A percentile compares a stretch with the other conserved stretches of the same genome.
These are phyloP conservation scores for Baudoinia panamericana DNA, from an alignment of 495 filamentous ascomycete species.

Conservation along the genomic window DNA sequence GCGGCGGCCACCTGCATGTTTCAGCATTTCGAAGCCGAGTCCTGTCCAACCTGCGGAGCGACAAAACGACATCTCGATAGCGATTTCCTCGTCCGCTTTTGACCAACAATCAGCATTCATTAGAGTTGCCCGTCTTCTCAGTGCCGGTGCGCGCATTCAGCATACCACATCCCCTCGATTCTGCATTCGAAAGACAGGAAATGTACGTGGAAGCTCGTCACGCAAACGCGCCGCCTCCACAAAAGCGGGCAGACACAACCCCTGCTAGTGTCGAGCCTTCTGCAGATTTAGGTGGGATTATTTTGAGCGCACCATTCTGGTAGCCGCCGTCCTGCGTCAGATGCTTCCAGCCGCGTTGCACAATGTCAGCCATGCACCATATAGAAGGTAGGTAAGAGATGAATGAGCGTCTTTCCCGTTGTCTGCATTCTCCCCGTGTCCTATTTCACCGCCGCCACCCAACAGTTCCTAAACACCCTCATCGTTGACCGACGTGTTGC, in stretches of 20 bases:
- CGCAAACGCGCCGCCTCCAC: background rate
- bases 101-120: too few relatives aligned
- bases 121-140: too few relatives aligned
- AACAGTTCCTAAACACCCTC: constrained; percentile 1
- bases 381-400: constrained; percentile 11
- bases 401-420: background rate
- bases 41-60: background rate
- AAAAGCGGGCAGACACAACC: background rate
- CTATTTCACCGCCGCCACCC: background rate
- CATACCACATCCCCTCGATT: too few relatives aligned
- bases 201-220: too few relatives aligned
- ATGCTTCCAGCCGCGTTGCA: background rate
- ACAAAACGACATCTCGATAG: too few relatives aligned
- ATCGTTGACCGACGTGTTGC: background rate
- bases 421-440: background rate
- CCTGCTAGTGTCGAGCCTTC: background rate
- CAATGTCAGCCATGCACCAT: constrained; percentile 18
- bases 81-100: too few relatives aligned
- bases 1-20: too few relatives aligned
- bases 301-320: background rate
- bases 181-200: too few relatives aligned
- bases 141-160: too few relatives aligned
- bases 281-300: background rate
- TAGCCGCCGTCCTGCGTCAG: constrained; percentile 12
- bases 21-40: background rate